Evolutionary conservation across 768 basidiomycete species (phyloP).

Genomic region (Termitomyces sp.): DNA sequence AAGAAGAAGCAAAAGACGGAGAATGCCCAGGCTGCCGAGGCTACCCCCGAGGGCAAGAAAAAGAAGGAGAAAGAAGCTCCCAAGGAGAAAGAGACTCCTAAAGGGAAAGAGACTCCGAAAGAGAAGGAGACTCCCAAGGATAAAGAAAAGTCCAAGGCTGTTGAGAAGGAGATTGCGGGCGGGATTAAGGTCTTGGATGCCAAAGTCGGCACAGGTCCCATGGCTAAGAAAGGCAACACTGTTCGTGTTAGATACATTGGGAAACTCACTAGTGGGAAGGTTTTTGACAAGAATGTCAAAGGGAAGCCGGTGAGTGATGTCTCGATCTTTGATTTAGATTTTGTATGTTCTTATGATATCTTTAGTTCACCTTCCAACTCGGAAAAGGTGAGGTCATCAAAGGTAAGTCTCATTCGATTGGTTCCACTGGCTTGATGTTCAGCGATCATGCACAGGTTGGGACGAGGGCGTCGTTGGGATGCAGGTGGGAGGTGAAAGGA

Average conservation of each 20-base stretch:
- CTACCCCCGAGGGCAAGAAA: conserved; percentile 31
- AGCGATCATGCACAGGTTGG: conserved; percentile 52
- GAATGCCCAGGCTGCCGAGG: conserved; percentile 27
- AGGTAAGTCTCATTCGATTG: conserved; percentile 33
- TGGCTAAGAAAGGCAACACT: conserved; percentile 80
- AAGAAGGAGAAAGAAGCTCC: conserved; percentile 26
- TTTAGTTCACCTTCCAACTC: conserved; percentile 69
- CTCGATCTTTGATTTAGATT: background rate
- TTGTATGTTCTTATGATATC: conserved; percentile 2
- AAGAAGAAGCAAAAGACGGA: conserved; percentile 76
- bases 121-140: conserved; percentile 19
- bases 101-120: background rate
- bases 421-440: background rate
- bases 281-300: conserved; percentile 77
- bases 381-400: conserved; percentile 92
- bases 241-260: conserved; percentile 91
- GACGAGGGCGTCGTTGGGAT: conserved; percentile 90
- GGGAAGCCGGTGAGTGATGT: conserved; percentile 70
- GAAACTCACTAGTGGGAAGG: conserved; percentile 69
- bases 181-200: conserved; percentile 76
- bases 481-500: conserved; percentile 85
- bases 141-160: conserved; percentile 19
- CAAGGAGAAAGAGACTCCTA: conserved; percentile 22
- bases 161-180: conserved; percentile 47
- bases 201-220: conserved; percentile 77